Evolutionary conservation across 1,284 basidiomycete genomes (phyloP).

Genomic region (Flammula alnicola): DNA sequence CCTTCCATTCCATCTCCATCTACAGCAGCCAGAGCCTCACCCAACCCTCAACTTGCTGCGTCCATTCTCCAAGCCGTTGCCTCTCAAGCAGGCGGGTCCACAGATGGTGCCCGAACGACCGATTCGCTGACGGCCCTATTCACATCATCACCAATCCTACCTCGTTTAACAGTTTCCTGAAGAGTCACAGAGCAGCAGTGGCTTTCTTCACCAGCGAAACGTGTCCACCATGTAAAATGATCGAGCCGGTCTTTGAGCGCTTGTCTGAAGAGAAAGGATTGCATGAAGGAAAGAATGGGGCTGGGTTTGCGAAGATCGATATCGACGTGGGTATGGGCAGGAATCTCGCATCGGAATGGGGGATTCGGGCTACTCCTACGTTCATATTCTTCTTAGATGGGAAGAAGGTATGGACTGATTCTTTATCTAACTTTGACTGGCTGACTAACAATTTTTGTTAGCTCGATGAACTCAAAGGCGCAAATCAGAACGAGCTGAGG

Average conservation of each 20-base stretch:
- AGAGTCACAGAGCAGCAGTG: slow-evolving; percentile 49
- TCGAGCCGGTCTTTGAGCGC: slow-evolving; percentile 51
- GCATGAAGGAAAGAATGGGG: slow-evolving; percentile 41
- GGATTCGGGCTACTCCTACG: slow-evolving; percentile 82
- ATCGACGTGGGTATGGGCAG: slow-evolving; percentile 68
- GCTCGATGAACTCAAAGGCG: slow-evolving; percentile 78
- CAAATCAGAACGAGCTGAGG: slow-evolving; percentile 65
- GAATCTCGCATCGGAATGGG: slow-evolving; percentile 64
- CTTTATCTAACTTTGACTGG: neutral
- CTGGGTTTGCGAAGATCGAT: slow-evolving; percentile 84
- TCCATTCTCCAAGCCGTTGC: slow-evolving; percentile 71
- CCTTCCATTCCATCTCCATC: slow-evolving; percentile 40
- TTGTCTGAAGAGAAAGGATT: slow-evolving; percentile 49
- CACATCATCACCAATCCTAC: slow-evolving; percentile 52
- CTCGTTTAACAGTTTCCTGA: slow-evolving; percentile 46
- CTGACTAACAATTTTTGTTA: slow-evolving; percentile 29
- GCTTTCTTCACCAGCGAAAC: slow-evolving; percentile 50
- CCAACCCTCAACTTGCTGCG: slow-evolving; percentile 56
- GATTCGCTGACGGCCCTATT: slow-evolving; percentile 65
- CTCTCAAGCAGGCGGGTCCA: slow-evolving; percentile 32
- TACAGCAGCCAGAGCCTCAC: slow-evolving; percentile 30
- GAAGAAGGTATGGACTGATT: slow-evolving; percentile 60
- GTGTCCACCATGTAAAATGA: slow-evolving; percentile 52
- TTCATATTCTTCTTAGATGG: slow-evolving; percentile 85
- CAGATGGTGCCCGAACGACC: slow-evolving; percentile 41